Evolutionary conservation across 441 rosid species (phyloP).

Genomic region (Lepidium campestre): DNA sequence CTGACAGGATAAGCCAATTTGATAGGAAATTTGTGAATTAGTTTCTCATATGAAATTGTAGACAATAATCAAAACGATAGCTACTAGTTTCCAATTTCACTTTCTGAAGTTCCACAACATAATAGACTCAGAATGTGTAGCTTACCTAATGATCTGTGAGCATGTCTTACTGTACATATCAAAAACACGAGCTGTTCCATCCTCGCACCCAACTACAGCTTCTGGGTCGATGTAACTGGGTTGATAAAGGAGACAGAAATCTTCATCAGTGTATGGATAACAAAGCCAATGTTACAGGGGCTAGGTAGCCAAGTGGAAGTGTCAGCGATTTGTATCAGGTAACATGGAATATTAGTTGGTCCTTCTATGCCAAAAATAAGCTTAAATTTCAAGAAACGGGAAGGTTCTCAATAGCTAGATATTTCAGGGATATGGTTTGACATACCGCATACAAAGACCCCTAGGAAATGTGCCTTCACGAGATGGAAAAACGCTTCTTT

Average conservation of each 20-base stretch:
- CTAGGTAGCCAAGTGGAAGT: neutral
- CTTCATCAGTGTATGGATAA: neutral
- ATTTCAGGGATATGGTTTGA: constrained; percentile 2
- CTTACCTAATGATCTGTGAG: constrained; percentile 71
- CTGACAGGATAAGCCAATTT: neutral
- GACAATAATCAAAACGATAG: neutral
- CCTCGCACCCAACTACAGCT: constrained; percentile 90
- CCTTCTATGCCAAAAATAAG: neutral
- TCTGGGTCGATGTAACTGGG: constrained; percentile 82
- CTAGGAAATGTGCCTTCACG: constrained; percentile 56
- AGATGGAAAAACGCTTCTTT: constrained; percentile 66
- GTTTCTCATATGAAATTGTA: neutral
- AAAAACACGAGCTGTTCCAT: constrained; percentile 77
- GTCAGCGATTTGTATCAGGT: neutral
- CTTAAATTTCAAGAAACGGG: neutral
- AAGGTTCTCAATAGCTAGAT: neutral
- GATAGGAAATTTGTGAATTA: neutral
- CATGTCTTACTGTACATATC: constrained; percentile 88
- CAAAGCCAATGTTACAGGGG: neutral
- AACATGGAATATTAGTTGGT: neutral
- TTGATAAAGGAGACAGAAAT: neutral
- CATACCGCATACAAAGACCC: constrained; percentile 86
- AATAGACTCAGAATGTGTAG: neutral
- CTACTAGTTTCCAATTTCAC: neutral
- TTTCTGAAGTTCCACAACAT: neutral